Evolutionary conservation across 257 asterid genomes (phyloP).

Genomic region (Catharanthus roseus): DNA sequence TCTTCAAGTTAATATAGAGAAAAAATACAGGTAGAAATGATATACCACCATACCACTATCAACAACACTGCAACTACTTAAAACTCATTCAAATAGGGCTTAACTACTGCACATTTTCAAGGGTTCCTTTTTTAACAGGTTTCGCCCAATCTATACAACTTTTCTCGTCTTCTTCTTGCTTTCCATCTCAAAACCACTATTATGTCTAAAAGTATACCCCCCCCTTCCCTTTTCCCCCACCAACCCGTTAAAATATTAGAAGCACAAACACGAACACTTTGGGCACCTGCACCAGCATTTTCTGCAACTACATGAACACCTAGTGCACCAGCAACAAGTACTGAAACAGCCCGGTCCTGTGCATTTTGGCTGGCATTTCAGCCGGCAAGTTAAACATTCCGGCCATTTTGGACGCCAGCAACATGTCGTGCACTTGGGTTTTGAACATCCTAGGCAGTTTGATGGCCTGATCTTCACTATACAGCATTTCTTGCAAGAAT

Average conservation of each 20-base stretch:
- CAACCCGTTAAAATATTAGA: too few species aligned
- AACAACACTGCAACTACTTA: slow-evolving; percentile 22
- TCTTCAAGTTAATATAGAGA: too few species aligned
- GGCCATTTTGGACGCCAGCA: slow-evolving; percentile 28
- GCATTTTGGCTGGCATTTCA: slow-evolving; percentile 43
- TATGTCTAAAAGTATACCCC: slow-evolving; percentile 31
- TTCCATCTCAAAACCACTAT: slow-evolving; percentile 20
- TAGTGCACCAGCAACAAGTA: slow-evolving; percentile 58
- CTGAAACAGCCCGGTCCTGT: slow-evolving; percentile 41
- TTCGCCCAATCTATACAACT: slow-evolving; percentile 51
- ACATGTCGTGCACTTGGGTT: slow-evolving; percentile 27
- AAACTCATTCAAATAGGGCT: too few species aligned
- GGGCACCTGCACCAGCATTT: slow-evolving; percentile 27
- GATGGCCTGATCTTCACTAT: slow-evolving; percentile 36
- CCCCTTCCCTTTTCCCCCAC: too few species aligned
- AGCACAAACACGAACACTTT: slow-evolving; percentile 29
- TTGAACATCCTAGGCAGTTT: slow-evolving; percentile 38
- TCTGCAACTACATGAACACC: slow-evolving; percentile 57
- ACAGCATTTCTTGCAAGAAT: slow-evolving; percentile 44
- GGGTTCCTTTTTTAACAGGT: slow-evolving; percentile 15
- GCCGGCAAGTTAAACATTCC: slow-evolving; percentile 34
- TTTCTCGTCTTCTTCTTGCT: slow-evolving; percentile 21
- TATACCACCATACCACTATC: neutral
- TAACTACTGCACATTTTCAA: slow-evolving; percentile 24
- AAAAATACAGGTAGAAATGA: too few species aligned